Percentiles rank a stretch among this genome's conserved stretches.
phyloP scores from a whole-genome alignment of 176 grass and related monocot genomes.

The Poa pratensis region DNA sequence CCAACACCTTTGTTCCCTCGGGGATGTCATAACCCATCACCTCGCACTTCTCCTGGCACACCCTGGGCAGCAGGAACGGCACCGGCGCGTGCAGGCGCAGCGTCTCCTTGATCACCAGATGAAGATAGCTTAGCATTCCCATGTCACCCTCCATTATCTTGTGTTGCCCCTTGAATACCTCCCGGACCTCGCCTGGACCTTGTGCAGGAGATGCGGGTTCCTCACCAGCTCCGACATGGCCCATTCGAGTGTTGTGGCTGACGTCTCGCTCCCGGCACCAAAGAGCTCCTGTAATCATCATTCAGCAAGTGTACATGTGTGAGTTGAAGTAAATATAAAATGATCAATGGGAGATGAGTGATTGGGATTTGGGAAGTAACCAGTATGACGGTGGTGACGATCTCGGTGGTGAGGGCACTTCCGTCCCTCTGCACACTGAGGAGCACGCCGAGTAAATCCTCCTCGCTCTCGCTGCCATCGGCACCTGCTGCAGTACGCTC shows the following conservation, averaged over 20 bases:
- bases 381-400: too few species aligned
- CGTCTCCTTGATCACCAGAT: conserved; percentile 1
- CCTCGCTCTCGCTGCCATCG: too few species aligned
- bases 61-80: too few species aligned
- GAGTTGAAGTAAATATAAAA: too few species aligned
- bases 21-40: conserved; percentile 11
- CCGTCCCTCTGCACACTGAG: too few species aligned
- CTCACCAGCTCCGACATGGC: neutral
- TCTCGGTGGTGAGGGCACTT: too few species aligned
- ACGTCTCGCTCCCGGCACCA: conserved; percentile 31
- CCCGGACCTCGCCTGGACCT: conserved; percentile 25
- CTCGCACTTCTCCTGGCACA: too few species aligned
- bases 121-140: neutral
- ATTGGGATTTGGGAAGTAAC: too few species aligned
- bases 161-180: neutral
- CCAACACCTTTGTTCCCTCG: neutral
- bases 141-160: neutral
- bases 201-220: conserved; percentile 19
- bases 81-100: too few species aligned
- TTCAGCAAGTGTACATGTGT: neutral
- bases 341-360: too few species aligned
- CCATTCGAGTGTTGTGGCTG: conserved; percentile 24
- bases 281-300: conserved; percentile 17
- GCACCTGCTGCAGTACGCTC: too few species aligned
- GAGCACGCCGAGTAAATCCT: too few species aligned